These are phyloP conservation scores for Hypoxylon sp. DNA, from an alignment of 2,329 filamentous ascomycete species.

Conservation along the genomic window DNA sequence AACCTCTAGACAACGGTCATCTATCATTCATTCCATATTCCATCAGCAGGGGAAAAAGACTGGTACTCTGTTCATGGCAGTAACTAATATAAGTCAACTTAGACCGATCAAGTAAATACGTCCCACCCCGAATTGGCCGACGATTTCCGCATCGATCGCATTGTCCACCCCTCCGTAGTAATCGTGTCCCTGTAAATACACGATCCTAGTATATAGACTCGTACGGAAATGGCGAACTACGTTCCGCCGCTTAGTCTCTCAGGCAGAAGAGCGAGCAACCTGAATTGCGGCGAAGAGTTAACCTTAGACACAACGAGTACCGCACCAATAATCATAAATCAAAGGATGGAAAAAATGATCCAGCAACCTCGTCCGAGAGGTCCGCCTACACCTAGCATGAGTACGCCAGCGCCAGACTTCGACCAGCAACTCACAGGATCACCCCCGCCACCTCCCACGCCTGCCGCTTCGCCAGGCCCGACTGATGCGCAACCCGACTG, in stretches of 20 bases:
- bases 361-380: slow-evolving; percentile 62
- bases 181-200: slow-evolving; percentile 20
- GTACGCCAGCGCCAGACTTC: slow-evolving; percentile 69
- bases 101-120: slow-evolving; percentile 7
- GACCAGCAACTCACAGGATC: slow-evolving; percentile 68
- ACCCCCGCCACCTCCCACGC: slow-evolving; percentile 71
- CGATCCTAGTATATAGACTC: slow-evolving; percentile 11
- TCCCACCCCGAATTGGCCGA: slow-evolving; percentile 2
- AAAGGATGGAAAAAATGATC: slow-evolving; percentile 63
- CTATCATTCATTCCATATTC: not conserved
- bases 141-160: slow-evolving; percentile 9
- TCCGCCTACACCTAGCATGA: slow-evolving; percentile 73
- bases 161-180: slow-evolving; percentile 5
- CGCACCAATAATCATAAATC: slow-evolving; percentile 51
- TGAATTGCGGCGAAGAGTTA: slow-evolving; percentile 62
- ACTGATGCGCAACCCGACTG: slow-evolving; percentile 72
- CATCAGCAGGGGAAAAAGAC: not conserved
- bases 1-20: slow-evolving; percentile 2
- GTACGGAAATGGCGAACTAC: slow-evolving; percentile 53
- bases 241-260: slow-evolving; percentile 66
- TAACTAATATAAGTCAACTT: too few relatives aligned
- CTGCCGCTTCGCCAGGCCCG: slow-evolving; percentile 71
- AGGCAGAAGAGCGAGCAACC: slow-evolving; percentile 66
- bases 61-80: too few relatives aligned
- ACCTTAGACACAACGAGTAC: slow-evolving; percentile 59